Conservation (phyloP, 2,329 filamentous ascomycete genomes). For the Clarireedia paspali region DNA sequence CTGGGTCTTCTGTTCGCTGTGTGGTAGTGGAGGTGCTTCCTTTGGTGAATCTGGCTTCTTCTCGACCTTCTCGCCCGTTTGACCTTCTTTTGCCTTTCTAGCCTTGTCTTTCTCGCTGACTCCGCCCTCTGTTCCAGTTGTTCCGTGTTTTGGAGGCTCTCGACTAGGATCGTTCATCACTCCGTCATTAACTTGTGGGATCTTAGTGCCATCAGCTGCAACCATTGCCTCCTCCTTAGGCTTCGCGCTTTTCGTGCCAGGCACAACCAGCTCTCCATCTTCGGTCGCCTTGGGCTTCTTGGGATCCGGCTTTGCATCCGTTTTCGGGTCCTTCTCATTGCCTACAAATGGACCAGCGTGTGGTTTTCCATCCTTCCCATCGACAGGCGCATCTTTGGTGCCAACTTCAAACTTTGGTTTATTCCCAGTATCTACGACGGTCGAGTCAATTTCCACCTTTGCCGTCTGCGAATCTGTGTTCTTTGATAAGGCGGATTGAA, state of each 20-base stretch:
- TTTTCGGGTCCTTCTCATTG: constrained; percentile 38
- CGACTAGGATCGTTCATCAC: constrained; percentile 89
- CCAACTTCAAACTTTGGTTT: constrained; percentile 34
- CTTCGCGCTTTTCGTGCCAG: constrained; percentile 41
- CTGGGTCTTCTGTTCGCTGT: constrained; percentile 66
- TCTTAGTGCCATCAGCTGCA: constrained; percentile 50
- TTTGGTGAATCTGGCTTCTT: constrained; percentile 80
- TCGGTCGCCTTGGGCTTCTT: constrained; percentile 31
- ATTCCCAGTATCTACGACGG: constrained; percentile 17
- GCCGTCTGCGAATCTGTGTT: constrained; percentile 16
- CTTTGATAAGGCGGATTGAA: constrained; percentile 18
- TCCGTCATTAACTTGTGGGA: constrained; percentile 62
- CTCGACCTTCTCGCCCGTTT: constrained; percentile 56
- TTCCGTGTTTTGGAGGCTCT: constrained; percentile 70
- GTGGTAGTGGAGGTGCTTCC: constrained; percentile 73
- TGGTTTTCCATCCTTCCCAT: constrained; percentile 89
- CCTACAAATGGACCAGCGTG: constrained; percentile 78
- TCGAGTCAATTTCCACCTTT: constrained; percentile 3
- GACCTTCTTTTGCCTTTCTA: constrained; percentile 58
- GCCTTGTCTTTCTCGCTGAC: constrained; percentile 82
- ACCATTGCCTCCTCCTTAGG: constrained; percentile 31
- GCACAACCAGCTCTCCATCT: constrained; percentile 30
- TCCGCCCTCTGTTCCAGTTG: constrained; percentile 80
- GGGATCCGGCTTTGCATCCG: constrained; percentile 34
- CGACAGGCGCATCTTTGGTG: constrained; percentile 78